These are phyloP conservation scores for Chaetomium sp. DNA, from an alignment of 2,329 filamentous ascomycete genomes.

Conservation along the genomic window DNA sequence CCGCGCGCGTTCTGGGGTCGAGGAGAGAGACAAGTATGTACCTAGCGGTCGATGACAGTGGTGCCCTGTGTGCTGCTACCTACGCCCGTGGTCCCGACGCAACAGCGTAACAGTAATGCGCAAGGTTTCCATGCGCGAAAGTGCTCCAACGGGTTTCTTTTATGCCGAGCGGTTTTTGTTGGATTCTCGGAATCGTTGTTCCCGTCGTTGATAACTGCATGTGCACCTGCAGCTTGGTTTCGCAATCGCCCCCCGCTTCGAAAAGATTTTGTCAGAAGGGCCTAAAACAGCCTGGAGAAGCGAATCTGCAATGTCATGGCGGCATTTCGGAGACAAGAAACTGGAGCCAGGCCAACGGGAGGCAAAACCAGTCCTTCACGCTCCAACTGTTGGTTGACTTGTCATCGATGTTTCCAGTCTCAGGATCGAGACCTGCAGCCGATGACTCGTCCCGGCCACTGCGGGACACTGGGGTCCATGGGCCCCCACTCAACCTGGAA, in stretches of 20 bases:
- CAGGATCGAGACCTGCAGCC: not conserved
- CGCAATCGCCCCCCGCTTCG: not conserved
- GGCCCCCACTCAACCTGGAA: not conserved
- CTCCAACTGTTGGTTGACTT: not conserved
- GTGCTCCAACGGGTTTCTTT: not conserved
- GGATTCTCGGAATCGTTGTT: not conserved
- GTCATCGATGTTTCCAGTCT: constrained; percentile 6
- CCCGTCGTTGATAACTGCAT: not conserved
- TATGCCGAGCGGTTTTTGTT: not conserved
- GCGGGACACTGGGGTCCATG: not conserved
- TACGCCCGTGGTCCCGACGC: not conserved
- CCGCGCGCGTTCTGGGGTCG: not conserved
- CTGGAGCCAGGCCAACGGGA: not conserved
- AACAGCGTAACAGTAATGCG: not conserved
- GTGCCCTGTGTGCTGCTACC: constrained; percentile 1
- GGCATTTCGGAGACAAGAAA: constrained; percentile 4
- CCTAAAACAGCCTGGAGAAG: not conserved
- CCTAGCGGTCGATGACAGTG: not conserved
- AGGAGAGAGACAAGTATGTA: not conserved
- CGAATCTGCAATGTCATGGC: constrained; percentile 17
- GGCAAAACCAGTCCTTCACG: constrained; percentile 2
- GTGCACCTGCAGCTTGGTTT: too few relatives aligned
- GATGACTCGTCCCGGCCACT: constrained; percentile 31
- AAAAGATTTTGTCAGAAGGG: constrained; percentile 13
- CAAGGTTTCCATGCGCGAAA: constrained; percentile 6